Evolutionary conservation across 2,329 filamentous ascomycete genomes (phyloP).

Genomic region (Lachnellula suecica): DNA sequence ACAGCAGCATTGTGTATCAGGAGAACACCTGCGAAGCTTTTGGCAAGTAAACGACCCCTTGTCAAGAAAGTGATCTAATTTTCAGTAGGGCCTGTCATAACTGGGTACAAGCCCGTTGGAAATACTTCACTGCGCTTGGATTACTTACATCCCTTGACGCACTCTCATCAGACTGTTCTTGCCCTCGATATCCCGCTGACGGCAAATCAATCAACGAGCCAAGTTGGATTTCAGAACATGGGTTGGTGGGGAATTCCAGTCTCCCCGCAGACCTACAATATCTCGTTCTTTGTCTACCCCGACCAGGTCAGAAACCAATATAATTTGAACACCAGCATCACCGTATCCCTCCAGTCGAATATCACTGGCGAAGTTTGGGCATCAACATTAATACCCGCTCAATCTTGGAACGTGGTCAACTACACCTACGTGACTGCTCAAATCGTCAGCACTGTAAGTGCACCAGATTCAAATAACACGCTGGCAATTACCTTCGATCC

Average conservation of each 20-base stretch:
- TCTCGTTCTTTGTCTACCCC: conserved; percentile 37
- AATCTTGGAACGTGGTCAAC: conserved; percentile 40
- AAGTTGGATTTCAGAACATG: conserved; percentile 31
- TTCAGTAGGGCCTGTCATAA: conserved; percentile 47
- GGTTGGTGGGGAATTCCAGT: conserved; percentile 35
- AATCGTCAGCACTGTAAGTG: conserved; percentile 13
- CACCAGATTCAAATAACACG: conserved; percentile 47
- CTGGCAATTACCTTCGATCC: conserved; percentile 54
- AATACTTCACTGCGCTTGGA: conserved; percentile 14
- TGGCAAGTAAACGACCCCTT: conserved; percentile 24
- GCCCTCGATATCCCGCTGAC: conserved; percentile 18
- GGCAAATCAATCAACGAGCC: conserved; percentile 14
- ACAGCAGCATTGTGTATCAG: conserved; percentile 13
- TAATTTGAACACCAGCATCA: conserved; percentile 18
- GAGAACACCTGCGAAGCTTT: conserved; percentile 17
- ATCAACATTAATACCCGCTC: conserved; percentile 23
- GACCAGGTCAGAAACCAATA: conserved; percentile 24
- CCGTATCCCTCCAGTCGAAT: conserved; percentile 28
- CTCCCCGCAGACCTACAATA: conserved; percentile 29
- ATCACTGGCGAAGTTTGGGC: conserved; percentile 29
- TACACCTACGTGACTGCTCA: conserved; percentile 24
- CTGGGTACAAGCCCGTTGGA: conserved; percentile 53
- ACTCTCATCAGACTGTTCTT: conserved; percentile 17
- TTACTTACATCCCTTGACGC: conserved; percentile 14
- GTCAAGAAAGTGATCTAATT: conserved; percentile 30